Evolutionary conservation across 1,139 yeast genomes (phyloP).

Genomic region (Williopsis jadinii): DNA sequence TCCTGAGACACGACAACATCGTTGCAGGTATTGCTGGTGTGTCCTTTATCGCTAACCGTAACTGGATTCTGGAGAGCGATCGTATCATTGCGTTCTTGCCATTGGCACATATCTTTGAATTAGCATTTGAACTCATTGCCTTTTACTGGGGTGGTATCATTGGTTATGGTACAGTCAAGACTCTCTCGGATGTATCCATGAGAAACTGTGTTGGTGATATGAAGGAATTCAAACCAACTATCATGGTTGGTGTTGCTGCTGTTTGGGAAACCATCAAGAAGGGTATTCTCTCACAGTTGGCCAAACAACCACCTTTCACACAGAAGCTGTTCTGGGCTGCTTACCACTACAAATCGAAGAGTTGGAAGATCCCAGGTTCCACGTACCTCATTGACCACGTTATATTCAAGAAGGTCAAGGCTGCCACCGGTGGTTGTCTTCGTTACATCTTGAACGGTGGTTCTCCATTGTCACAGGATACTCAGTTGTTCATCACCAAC

Average conservation of each 20-base stretch:
- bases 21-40: conserved; percentile 85
- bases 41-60: conserved; percentile 51
- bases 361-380: conserved; percentile 69
- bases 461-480: conserved; percentile 78
- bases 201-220: conserved; percentile 86
- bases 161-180: conserved; percentile 92
- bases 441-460: conserved; percentile 84
- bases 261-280: conserved; percentile 96
- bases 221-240: conserved; percentile 79
- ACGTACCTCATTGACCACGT: conserved; percentile 53
- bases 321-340: conserved; percentile 92
- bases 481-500: conserved; percentile 67
- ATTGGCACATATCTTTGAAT: conserved; percentile 90
- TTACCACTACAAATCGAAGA: conserved; percentile 58
- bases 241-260: conserved; percentile 98
- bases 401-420: conserved; percentile 81
- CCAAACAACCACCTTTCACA: conserved; percentile 54
- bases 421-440: conserved; percentile 92
- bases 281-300: conserved; percentile 77
- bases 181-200: conserved; percentile 75
- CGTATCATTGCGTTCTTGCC: conserved; percentile 86
- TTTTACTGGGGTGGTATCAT: conserved; percentile 88
- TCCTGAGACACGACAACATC: conserved; percentile 68
- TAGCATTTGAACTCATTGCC: conserved; percentile 71
- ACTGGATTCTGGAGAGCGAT: conserved; percentile 47